Evolutionary conservation across 192 early-diverging fungal species (phyloP).

Genomic region (Lobosporangium transversale): DNA sequence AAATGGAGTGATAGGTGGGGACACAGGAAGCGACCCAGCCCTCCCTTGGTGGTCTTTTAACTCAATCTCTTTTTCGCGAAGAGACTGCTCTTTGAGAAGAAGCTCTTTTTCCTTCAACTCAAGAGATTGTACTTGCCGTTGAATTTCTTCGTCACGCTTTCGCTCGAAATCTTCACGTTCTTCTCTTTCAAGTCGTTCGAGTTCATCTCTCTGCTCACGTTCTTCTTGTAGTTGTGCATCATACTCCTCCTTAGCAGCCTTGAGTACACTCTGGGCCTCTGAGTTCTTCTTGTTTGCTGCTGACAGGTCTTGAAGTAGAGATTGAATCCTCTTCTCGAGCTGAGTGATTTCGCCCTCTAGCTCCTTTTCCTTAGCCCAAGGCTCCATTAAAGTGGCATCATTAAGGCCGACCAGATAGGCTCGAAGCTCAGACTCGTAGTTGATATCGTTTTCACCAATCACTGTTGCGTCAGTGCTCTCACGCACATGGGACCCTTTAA

Average conservation of each 20-base stretch:
- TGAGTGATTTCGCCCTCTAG: slow-evolving; percentile 38
- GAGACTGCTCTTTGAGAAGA: slow-evolving; percentile 17
- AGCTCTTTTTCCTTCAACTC: slow-evolving; percentile 39
- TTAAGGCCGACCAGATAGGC: slow-evolving; percentile 27
- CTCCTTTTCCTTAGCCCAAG: slow-evolving; percentile 47
- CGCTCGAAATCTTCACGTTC: slow-evolving; percentile 38
- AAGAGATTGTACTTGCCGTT: slow-evolving; percentile 9
- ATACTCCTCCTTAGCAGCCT: slow-evolving; percentile 12
- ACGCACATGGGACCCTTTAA: slow-evolving; percentile 14
- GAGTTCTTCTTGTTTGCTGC: slow-evolving; percentile 24
- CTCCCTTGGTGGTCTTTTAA: slow-evolving; percentile 22
- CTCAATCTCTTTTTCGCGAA: slow-evolving; percentile 19
- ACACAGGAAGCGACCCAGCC: slow-evolving; percentile 8
- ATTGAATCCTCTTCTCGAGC: slow-evolving; percentile 38
- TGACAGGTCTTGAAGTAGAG: slow-evolving; percentile 19
- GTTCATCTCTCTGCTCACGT: slow-evolving; percentile 35
- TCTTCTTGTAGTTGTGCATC: slow-evolving; percentile 35
- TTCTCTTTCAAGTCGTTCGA: slow-evolving; percentile 28
- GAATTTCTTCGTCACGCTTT: slow-evolving; percentile 21
- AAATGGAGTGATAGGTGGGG: slow-evolving; percentile 39
- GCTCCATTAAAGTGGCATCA: slow-evolving; percentile 36
- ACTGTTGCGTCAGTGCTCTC: slow-evolving; percentile 35
- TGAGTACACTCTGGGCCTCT: slow-evolving; percentile 12
- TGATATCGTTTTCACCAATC: slow-evolving; percentile 1
- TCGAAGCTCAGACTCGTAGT: slow-evolving; percentile 29